Evolutionary conservation across 345 rosid species (phyloP).

Genomic region (Geranium brycei): DNA sequence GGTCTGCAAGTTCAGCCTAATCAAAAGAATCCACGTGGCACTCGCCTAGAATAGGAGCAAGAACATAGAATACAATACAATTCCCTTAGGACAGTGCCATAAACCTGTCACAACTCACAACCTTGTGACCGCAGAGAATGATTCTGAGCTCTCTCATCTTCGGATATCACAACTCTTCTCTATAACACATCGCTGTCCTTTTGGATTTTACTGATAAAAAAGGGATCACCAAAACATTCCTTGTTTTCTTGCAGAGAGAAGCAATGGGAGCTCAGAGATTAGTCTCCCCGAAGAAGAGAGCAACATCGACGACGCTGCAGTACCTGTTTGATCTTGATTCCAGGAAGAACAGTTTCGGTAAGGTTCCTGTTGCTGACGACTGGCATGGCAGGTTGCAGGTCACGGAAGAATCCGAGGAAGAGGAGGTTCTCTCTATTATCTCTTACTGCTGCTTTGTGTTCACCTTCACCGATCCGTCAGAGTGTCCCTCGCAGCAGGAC

Average conservation of each 20-base stretch:
- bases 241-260: conserved; percentile 8
- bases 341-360: not conserved
- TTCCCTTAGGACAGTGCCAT: not conserved
- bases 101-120: not conserved
- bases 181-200: conserved; percentile 18
- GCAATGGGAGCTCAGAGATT: conserved; percentile 27
- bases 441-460: conserved; percentile 25
- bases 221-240: conserved; percentile 7
- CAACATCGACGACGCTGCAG: conserved; percentile 16
- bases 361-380: conserved; percentile 7
- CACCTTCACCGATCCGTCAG: conserved; percentile 35
- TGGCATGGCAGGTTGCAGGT: conserved; percentile 4
- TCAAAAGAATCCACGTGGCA: conserved; percentile 19
- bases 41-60: conserved; percentile 11
- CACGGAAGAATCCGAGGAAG: conserved; percentile 14
- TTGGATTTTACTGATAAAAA: conserved; percentile 16
- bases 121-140: not conserved
- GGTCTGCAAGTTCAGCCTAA: conserved; percentile 4
- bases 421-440: conserved; percentile 25
- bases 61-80: conserved; percentile 7
- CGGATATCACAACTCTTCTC: conserved; percentile 26
- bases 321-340: conserved; percentile 32
- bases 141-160: conserved; percentile 2
- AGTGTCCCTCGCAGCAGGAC: conserved; percentile 43
- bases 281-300: conserved; percentile 20